A percentile compares a stretch with the other conserved stretches of the same genome.
phyloP scores from a whole-genome alignment of 495 filamentous ascomycete genomes.

The Xylaria cubensis region DNA sequence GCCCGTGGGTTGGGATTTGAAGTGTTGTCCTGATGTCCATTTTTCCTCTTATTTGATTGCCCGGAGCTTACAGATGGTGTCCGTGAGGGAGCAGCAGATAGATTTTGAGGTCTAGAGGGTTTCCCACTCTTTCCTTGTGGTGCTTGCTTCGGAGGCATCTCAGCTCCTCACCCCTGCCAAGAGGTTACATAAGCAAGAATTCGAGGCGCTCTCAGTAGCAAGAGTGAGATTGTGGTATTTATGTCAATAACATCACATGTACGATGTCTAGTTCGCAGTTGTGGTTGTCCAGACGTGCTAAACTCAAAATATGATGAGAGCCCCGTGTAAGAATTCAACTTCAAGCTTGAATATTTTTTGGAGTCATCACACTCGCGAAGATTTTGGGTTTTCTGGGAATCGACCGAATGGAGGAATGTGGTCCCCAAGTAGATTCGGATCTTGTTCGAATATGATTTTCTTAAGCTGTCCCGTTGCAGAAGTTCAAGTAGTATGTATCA shows the following conservation, averaged over 20 bases:
- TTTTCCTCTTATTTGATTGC: conserved; percentile 36
- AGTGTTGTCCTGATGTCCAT: conserved; percentile 37
- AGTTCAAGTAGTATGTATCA: too few species aligned
- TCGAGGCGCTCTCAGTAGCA: background rate
- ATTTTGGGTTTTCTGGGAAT: background rate
- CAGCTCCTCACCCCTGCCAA: conserved; percentile 5
- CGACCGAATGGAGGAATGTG: background rate
- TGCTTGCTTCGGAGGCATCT: conserved; percentile 35
- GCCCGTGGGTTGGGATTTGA: conserved; percentile 48
- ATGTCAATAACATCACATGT: background rate
- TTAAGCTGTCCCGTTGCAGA: background rate
- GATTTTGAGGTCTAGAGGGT: conserved; percentile 1
- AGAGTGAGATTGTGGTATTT: background rate
- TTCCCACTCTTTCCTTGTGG: conserved; percentile 29
- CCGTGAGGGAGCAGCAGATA: background rate
- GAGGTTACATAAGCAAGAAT: background rate
- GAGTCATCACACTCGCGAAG: background rate
- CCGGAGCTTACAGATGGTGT: background rate
- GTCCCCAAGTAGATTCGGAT: background rate
- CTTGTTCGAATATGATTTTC: background rate
- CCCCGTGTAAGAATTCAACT: background rate
- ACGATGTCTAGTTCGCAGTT: too few species aligned
- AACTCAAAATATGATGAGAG: background rate
- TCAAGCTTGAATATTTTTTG: background rate
- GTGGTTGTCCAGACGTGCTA: background rate